A percentile compares a stretch with the other conserved stretches of the same genome.
phyloP scores from a whole-genome alignment of 2,329 filamentous ascomycete genomes.

The Sphaerulina musiva region DNA sequence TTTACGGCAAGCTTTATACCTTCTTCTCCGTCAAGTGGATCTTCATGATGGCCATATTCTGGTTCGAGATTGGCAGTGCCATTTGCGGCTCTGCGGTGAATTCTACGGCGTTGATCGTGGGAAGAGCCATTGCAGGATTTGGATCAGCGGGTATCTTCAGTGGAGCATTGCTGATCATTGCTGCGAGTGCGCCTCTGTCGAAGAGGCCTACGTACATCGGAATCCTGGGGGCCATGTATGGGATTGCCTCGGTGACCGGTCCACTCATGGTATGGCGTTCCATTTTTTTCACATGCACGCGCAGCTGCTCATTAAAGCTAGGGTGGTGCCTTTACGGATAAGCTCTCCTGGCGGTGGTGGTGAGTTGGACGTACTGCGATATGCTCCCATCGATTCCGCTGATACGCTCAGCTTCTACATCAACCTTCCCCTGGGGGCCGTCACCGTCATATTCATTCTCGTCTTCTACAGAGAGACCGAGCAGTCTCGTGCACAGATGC shows the following conservation, averaged over 20 bases:
- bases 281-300: too few species aligned
- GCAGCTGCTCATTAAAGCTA: neutral
- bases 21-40: slow-evolving; percentile 29
- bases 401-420: slow-evolving; percentile 29
- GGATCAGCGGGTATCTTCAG: slow-evolving; percentile 56
- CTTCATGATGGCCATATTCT: slow-evolving; percentile 33
- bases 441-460: slow-evolving; percentile 31
- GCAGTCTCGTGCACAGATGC: slow-evolving; percentile 36
- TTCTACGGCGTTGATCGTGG: slow-evolving; percentile 36
- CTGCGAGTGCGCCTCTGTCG: slow-evolving; percentile 39
- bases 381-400: slow-evolving; percentile 29
- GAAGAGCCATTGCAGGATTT: slow-evolving; percentile 54
- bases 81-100: slow-evolving; percentile 46
- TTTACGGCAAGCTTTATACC: slow-evolving; percentile 28
- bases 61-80: slow-evolving; percentile 41
- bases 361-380: slow-evolving; percentile 37
- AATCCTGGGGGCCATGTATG: slow-evolving; percentile 38
- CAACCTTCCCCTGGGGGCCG: slow-evolving; percentile 33
- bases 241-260: slow-evolving; percentile 49
- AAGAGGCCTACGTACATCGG: slow-evolving; percentile 13
- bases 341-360: slow-evolving; percentile 57
- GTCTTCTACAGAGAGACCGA: slow-evolving; percentile 32
- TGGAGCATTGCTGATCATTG: slow-evolving; percentile 56
- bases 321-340: slow-evolving; percentile 59
- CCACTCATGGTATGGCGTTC: slow-evolving; percentile 46